These are phyloP conservation scores for Neonectria ditissima DNA, from an alignment of 2,329 filamentous ascomycete species.

Conservation along the genomic window DNA sequence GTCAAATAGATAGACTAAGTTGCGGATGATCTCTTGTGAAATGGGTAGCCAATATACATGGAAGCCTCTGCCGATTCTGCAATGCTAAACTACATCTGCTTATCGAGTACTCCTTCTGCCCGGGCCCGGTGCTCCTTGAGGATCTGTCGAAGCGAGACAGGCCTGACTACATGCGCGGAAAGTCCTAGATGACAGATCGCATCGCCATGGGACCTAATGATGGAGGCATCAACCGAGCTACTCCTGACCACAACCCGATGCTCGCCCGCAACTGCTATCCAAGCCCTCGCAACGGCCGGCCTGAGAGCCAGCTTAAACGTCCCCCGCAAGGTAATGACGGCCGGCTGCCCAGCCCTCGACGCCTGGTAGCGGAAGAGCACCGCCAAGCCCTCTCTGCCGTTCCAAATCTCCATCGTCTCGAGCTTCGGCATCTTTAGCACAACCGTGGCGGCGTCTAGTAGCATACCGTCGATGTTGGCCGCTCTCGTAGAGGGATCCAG, in stretches of 20 bases:
- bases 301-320: constrained; percentile 12
- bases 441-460: constrained; percentile 38
- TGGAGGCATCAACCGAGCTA: constrained; percentile 13
- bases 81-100: too few species aligned
- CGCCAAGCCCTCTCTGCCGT: constrained; percentile 40
- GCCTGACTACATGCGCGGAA: constrained; percentile 25
- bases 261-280: constrained; percentile 27
- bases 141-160: constrained; percentile 32
- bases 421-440: constrained; percentile 47
- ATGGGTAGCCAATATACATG: too few species aligned
- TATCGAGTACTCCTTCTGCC: not conserved
- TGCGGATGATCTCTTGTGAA: too few species aligned
- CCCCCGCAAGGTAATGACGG: constrained; percentile 8
- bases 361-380: constrained; percentile 40
- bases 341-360: constrained; percentile 8
- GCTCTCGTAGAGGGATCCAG: constrained; percentile 38
- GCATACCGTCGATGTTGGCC: constrained; percentile 42
- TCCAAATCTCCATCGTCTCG: constrained; percentile 49
- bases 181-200: constrained; percentile 33
- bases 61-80: too few species aligned
- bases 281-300: constrained; percentile 4
- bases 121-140: constrained; percentile 18
- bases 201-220: constrained; percentile 29
- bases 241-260: constrained; percentile 24
- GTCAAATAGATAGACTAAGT: too few species aligned